Evolutionary conservation across 345 rosid genomes (phyloP), one percentile per base, ranked within the genome.

Genomic region (Pistacia integerrima): DNA sequence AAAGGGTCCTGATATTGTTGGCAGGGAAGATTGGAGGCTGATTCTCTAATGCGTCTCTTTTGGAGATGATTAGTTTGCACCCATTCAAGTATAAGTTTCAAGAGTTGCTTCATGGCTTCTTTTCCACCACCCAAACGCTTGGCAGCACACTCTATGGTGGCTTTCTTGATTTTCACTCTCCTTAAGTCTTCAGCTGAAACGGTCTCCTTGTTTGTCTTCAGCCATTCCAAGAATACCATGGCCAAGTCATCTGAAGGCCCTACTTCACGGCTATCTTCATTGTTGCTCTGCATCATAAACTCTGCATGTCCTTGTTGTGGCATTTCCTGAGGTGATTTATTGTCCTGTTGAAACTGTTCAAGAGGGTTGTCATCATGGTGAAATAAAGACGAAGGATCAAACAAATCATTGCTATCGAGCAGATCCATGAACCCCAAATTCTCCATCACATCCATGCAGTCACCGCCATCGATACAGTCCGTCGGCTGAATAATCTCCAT

Each of bases 41-140:
- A 76, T 51, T 82, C 88, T 58, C 73, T 81, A 36, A 76, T 11
- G 3, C 88, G 86, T 73, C 94, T 86, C 65, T 70, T 89, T 20
- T 89, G 95, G 56, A 92, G 93, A 74, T 93, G 97, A 78, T 91
- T 94, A 1, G 90, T 90, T 82, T 94, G 94, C 3, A 97, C 99
- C 99, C 99, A 97, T 81, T 94, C 95, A 68, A 97, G 99, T 64
- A 97, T 91, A 52, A 97, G 90, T 80, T 92, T 94, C 82, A 97
- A 78, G 64, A 97, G 86, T 81, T 97, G 92, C 73, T 91, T 97
- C 99, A 92, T 92, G 3, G 90, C 99, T 76, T 89, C 95, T 77
- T 87, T 90, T 3, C 99, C 99, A 20, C 99, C 98, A 8, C 99
- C 98, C 25, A 97, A 76, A 59, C 97, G 89, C 82, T 78, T 83